Evolutionary conservation across 2,329 filamentous ascomycete species (phyloP), one percentile per base, ranked within the genome.

Genomic region (Immersiporthe knoxdaviesiana): DNA sequence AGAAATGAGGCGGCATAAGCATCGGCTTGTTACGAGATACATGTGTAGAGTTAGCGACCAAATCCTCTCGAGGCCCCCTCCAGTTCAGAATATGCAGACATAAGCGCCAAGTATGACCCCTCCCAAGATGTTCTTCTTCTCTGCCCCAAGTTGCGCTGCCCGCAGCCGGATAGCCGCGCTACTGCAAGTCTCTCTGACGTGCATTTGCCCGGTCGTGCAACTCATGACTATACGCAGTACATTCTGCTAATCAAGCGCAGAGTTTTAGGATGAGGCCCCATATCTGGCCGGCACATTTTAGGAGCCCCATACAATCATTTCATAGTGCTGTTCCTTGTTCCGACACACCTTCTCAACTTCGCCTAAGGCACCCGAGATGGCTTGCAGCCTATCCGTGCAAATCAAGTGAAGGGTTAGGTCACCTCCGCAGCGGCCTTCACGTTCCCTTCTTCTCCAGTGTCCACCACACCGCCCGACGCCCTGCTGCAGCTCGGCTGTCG

Each of bases 281-380:
- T 54, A 54, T 27, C 50, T 54, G 54, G 54, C 54, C 24, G 60
- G 10, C 37, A 18, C 50, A 54, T 54, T 54, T 44, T 11, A 16
- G 44, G 18, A 16, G 24, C 50, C 50, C 50, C 50, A 30, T 56
- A 56, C 27, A 18, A 30, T 16, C 14, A 47, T 47, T 7, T 56
- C 27, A 18, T 18, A 30, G 39, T 32, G n/a, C 61, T 8, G 11
- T 39, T 50, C 24, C 21, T 12, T 5, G 21, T 6, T 8, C 61
- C 12, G 39, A 12, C 60, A 44, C 65, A 71, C 68, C 70, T 71
- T 68, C 70, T 71, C 47, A 67, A 70, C 54, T 62, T 59, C 35
- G 70, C 60, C 70, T 71, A 70, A 72, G 65, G 70, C 70, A 58
- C 32, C 52, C 52, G 52, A 30, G 24, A 27, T 30, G 52, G 18